phyloP scores from a whole-genome alignment of 495 filamentous ascomycete genomes.

The Neurospora hispaniola region DNA sequence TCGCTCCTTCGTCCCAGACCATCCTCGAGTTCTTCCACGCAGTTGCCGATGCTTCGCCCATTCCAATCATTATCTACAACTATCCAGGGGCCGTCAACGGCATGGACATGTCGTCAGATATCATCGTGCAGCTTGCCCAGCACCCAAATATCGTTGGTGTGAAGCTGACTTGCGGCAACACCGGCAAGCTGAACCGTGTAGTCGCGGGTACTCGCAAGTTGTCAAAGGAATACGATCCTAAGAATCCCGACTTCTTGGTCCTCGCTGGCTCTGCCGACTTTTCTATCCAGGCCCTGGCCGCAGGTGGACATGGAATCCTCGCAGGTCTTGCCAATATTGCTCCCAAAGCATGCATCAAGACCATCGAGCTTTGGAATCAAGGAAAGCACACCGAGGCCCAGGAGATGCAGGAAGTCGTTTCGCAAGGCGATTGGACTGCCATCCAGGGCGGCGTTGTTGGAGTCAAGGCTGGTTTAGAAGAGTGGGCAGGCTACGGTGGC shows the following conservation, averaged over 20 bases:
- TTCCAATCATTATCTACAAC: constrained; percentile 90
- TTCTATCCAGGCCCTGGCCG: constrained; percentile 70
- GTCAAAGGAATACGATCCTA: constrained; percentile 56
- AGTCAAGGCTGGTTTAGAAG: constrained; percentile 69
- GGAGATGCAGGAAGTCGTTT: constrained; percentile 67
- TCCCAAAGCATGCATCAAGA: constrained; percentile 60
- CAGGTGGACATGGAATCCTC: constrained; percentile 79
- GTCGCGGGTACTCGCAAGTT: constrained; percentile 67
- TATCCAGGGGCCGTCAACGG: constrained; percentile 76
- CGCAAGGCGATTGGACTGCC: constrained; percentile 76
- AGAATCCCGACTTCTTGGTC: constrained; percentile 52
- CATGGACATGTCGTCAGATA: constrained; percentile 72
- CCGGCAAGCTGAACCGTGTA: constrained; percentile 78
- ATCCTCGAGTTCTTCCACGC: constrained; percentile 63
- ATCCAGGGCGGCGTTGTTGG: constrained; percentile 81
- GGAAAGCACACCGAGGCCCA: constrained; percentile 66
- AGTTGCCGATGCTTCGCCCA: constrained; percentile 70
- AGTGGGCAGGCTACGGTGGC: constrained; percentile 73
- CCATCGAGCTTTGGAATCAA: constrained; percentile 58
- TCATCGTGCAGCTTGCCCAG: constrained; percentile 59
- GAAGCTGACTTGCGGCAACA: constrained; percentile 92
- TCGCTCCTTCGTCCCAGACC: constrained; percentile 49
- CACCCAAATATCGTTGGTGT: constrained; percentile 84
- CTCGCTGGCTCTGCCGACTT: constrained; percentile 89
- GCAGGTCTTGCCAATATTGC: constrained; percentile 78